phyloP scores from a whole-genome alignment of 1,139 yeast species.

The Yamadazyma pseudoaaseri region DNA sequence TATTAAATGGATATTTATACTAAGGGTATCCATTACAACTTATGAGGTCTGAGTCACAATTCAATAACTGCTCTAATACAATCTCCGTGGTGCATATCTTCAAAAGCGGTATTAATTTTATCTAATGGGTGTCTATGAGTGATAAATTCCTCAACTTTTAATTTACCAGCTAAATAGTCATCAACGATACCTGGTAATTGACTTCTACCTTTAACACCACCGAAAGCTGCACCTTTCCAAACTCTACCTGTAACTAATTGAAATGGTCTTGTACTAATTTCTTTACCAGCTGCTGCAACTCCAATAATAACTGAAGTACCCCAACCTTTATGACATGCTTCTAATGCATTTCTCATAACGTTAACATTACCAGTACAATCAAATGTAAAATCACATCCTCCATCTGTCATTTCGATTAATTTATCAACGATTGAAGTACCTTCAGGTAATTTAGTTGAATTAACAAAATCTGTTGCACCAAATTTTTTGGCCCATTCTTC shows the following conservation, averaged over 20 bases:
- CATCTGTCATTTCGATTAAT: constrained; percentile 87
- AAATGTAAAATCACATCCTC: constrained; percentile 93
- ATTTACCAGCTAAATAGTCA: constrained; percentile 75
- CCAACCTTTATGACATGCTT: constrained; percentile 99
- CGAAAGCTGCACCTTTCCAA: constrained; percentile 98
- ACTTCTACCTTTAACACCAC: constrained; percentile 97
- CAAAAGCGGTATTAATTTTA: constrained; percentile 84
- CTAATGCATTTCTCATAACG: constrained; percentile 95
- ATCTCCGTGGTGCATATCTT: constrained; percentile 91
- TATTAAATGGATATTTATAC: no score
- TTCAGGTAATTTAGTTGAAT: constrained; percentile 72
- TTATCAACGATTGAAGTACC: constrained; percentile 80
- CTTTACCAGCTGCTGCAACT: constrained; percentile 98
- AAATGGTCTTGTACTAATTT: constrained; percentile 95
- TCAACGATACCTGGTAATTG: constrained; percentile 91
- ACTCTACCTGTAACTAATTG: constrained; percentile 98
- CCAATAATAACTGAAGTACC: constrained; percentile 94
- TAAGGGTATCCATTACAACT: no score
- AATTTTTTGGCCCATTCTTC: constrained; percentile 82
- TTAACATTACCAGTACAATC: constrained; percentile 97
- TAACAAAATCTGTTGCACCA: constrained; percentile 94
- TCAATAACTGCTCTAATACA: constrained; percentile 90
- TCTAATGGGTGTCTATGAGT: constrained; percentile 83
- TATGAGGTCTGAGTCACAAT: constrained; percentile 24
- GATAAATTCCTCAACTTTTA: constrained; percentile 92